Percentiles rank a stretch among this genome's conserved stretches.
phyloP scores from a whole-genome alignment of 2,329 filamentous ascomycete genomes.

The Zymoseptoria pseudotritici region DNA sequence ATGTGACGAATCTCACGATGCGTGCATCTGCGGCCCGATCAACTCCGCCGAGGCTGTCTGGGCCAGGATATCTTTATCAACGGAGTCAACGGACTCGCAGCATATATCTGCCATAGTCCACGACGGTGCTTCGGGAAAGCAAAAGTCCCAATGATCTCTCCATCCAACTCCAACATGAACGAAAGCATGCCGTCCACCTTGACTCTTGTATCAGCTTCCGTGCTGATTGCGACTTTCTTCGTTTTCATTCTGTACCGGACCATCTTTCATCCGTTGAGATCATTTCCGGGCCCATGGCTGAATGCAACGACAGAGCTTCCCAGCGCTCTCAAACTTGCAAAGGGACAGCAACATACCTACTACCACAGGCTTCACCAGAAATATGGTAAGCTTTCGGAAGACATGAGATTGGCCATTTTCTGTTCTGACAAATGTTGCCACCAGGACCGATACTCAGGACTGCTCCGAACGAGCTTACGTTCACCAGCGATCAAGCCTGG shows the following conservation, averaged over 20 bases:
- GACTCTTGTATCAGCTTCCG: neutral
- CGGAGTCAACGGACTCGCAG: too few species aligned
- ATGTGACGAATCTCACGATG: too few species aligned
- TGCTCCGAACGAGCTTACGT: conserved; percentile 1
- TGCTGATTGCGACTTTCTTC: neutral
- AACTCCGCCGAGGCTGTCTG: too few species aligned
- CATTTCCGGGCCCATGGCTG: neutral
- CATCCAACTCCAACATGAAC: neutral
- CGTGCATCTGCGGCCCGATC: too few species aligned
- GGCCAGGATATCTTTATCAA: too few species aligned
- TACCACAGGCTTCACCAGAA: neutral
- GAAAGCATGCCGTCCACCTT: neutral
- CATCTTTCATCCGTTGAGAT: neutral
- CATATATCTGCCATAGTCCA: neutral
- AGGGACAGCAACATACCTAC: conserved; percentile 1
- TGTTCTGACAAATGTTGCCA: neutral
- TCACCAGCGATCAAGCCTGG: neutral
- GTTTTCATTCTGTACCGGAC: neutral
- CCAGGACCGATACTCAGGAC: neutral
- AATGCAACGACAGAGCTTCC: neutral
- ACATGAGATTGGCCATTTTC: neutral
- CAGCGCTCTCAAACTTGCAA: neutral
- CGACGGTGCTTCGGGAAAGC: neutral
- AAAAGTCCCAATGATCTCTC: neutral
- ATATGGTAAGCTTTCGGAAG: neutral